These are phyloP conservation scores for Penicillium psychrosexuale DNA, from an alignment of 2,329 filamentous ascomycete genomes.

Conservation along the genomic window DNA sequence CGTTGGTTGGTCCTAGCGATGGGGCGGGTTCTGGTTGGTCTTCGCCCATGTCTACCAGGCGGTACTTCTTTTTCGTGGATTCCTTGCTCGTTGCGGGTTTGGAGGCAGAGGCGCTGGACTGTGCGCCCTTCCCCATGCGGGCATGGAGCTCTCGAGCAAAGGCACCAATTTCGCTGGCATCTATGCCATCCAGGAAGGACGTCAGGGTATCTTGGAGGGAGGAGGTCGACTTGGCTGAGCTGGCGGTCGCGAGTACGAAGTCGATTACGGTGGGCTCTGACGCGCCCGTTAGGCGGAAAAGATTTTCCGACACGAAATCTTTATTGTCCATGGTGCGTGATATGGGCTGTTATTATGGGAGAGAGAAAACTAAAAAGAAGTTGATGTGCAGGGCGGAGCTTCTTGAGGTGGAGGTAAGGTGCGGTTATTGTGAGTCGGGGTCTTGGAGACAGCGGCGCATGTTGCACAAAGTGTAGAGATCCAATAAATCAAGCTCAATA, in stretches of 20 bases:
- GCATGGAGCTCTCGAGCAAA: slow-evolving; percentile 50
- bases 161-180: slow-evolving; percentile 39
- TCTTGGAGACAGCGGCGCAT: slow-evolving; percentile 3
- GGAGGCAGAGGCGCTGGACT: slow-evolving; percentile 13
- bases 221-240: slow-evolving; percentile 47
- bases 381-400: not conserved
- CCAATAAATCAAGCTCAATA: not conserved
- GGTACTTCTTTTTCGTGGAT: slow-evolving; percentile 50
- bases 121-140: slow-evolving; percentile 24
- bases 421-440: not conserved
- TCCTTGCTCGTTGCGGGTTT: slow-evolving; percentile 23
- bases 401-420: not conserved
- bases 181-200: slow-evolving; percentile 50
- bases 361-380: not conserved
- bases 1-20: slow-evolving; percentile 31
- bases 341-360: not conserved
- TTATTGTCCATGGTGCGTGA: slow-evolving; percentile 37
- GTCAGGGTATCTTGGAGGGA: slow-evolving; percentile 52
- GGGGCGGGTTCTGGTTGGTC: slow-evolving; percentile 36
- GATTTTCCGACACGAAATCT: slow-evolving; percentile 49
- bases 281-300: slow-evolving; percentile 53
- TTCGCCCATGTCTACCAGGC: slow-evolving; percentile 54
- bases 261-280: slow-evolving; percentile 57
- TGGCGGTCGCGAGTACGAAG: slow-evolving; percentile 55
- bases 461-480: not conserved